Conservation (phyloP, 1,284 basidiomycete species). For the Anthracocystis setariae region DNA sequence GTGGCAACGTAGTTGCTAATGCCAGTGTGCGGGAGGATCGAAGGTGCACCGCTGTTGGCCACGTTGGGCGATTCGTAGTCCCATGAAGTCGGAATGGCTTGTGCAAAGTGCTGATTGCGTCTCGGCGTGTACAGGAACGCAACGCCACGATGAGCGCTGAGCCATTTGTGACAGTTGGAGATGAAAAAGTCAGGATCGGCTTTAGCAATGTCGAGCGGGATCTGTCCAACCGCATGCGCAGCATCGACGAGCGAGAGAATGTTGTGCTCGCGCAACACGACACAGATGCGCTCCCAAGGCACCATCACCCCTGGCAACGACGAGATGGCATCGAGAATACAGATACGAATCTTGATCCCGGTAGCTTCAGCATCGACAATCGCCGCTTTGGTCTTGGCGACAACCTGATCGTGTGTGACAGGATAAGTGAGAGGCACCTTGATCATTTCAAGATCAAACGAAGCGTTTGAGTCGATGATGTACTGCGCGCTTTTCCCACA, state of each 20-base stretch:
- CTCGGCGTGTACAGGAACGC: constrained; percentile 81
- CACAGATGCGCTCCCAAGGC: constrained; percentile 81
- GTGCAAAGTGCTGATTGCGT: constrained; percentile 81
- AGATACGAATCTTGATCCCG: constrained; percentile 81
- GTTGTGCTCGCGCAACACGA: constrained; percentile 47
- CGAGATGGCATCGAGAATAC: constrained; percentile 79
- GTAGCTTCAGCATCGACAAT: constrained; percentile 17
- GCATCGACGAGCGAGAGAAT: constrained; percentile 74
- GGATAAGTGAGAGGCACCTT: constrained; percentile 60
- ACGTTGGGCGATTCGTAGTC: constrained; percentile 25
- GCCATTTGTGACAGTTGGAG: constrained; percentile 54
- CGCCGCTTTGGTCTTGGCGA: constrained; percentile 54
- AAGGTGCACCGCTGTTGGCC: constrained; percentile 9
- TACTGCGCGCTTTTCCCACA: constrained; percentile 58
- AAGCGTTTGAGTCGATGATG: constrained; percentile 58
- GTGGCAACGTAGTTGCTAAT: constrained; percentile 34
- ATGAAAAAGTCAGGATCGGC: constrained; percentile 66
- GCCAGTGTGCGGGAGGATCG: constrained; percentile 19
- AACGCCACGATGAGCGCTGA: constrained; percentile 77
- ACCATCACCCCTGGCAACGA: constrained; percentile 78
- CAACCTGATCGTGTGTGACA: constrained; percentile 53
- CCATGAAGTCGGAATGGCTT: constrained; percentile 76
- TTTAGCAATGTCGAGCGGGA: constrained; percentile 60
- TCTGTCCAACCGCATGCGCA: constrained; percentile 80
- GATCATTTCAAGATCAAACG: constrained; percentile 50